Base-by-base conservation (phyloP, 129 eudicot genomes). In the Chrysanthemum seticuspe region DNA sequence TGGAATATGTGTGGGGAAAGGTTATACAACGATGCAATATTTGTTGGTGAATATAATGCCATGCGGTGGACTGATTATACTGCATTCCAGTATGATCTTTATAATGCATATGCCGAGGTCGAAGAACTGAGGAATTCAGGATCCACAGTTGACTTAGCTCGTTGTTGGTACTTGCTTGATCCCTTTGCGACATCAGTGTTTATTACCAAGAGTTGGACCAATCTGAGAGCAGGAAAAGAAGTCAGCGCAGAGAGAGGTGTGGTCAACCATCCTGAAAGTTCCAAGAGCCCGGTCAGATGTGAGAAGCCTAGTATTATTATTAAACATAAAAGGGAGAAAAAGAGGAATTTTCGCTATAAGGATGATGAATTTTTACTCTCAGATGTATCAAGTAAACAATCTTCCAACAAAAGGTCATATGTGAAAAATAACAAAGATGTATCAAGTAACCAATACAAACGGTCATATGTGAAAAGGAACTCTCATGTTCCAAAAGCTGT, bases 151-250 rank as follows among this genome's bases (percentile, higher is more conserved):
- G 82, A 83, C 27, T 81, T 94, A 80, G 95, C 89, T 72, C 84
- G 63, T 75, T 71, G 81, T 55, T 94, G 99, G 97, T 81, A 78
- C 78, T 83, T 94, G 77, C 85, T 94, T 60, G 92, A 94, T 88
- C 99, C 99, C 23, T 94, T 94, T 79, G 99, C 95, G 6, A 86
- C 74, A 58, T 76, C 85, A 55, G 91, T 94, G 70, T 88, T 94
- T 76, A 80, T 94, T 51, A 91, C 90, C 72, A 88, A 86, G 75
- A 79, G 82, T 47, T 53, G 86, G 66, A 61, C 82, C 52, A 73
- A 61, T 21, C 82, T 94, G 27, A 90, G 78, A 84, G 84, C 74
- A 59, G 99, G 99, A 53, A 86, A 83, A 62, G 71, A 80, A 48
- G 82, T 83, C 25, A 80, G 71, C 68, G 85, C 76, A 53, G 84